Evolutionary conservation across 768 basidiomycete species (phyloP).

Genomic region (Lentinula guzmanii): DNA sequence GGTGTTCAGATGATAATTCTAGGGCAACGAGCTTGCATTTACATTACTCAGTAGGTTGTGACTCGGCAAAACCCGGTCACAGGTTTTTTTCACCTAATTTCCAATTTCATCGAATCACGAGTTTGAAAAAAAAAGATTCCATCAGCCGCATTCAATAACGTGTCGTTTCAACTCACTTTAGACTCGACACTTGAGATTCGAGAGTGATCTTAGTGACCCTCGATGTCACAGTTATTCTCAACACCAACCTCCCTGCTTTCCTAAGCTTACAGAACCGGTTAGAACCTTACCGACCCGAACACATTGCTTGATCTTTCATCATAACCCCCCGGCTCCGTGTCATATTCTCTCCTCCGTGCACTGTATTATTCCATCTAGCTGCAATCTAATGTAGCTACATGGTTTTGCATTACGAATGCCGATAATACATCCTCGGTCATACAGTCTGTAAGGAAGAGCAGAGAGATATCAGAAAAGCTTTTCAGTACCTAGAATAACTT

Average conservation of each 20-base stretch:
- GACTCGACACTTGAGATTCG: neutral
- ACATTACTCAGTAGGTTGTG: neutral
- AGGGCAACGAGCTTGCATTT: neutral
- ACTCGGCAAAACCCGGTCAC: neutral
- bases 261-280: neutral
- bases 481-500: too few relatives aligned
- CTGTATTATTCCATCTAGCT: neutral
- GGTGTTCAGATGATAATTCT: slow-evolving; percentile 3
- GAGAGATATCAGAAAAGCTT: too few relatives aligned
- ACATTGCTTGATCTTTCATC: neutral
- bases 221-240: too few relatives aligned
- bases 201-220: neutral
- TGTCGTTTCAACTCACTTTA: neutral
- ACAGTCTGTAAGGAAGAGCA: neutral
- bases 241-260: too few relatives aligned
- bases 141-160: neutral
- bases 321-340: neutral
- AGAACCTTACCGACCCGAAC: neutral
- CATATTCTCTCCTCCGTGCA: neutral
- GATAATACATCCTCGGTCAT: neutral
- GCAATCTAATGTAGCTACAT: too few relatives aligned
- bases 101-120: neutral
- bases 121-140: neutral
- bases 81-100: neutral
- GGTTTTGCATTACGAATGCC: too few relatives aligned